Evolutionary conservation across 768 basidiomycete species (phyloP), one percentile per base, ranked within the genome.

Genomic region (Termitomyces sp.): DNA sequence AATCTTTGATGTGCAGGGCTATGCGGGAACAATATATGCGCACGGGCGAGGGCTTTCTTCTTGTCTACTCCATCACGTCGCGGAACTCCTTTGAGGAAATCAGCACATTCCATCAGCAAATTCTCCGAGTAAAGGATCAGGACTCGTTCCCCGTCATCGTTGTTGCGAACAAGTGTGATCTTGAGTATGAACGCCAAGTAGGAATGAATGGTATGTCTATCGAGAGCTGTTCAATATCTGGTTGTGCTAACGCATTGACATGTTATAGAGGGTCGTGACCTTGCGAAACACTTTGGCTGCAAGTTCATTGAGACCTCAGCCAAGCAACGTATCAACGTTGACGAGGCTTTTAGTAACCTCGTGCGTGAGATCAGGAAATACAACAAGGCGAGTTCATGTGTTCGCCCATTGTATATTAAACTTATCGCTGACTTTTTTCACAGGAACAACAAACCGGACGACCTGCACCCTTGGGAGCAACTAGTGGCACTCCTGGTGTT

Each of bases 11-110:
- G 20, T 62, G 55, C 71, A 96, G 94, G 60, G 96, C 96, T 24
- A 98, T 98, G 96, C 89, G 96, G 51, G 96, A 98, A 71, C 96
- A 98, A 71, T 98, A 98, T 79, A 98, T 98, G 95, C 88, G 95
- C 56, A 94, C 95, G 32, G 96, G 96, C 63, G 96, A 98, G 75
- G 96, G 96, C 12, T 98, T 98, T 82, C 84, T 98, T 46, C 87
- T 98, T 64, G 95, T 98, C 60, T 98, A 98, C 76, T 94, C 94
- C 55, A 98, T 97, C 77, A 97, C 96, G n/a, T 95, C 94, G 35
- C 89, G 96, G 66, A 91, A 93, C 74, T 96, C 96, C 50, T 98
- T 98, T 71, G 94, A 98, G 75, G 94, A 98, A 83, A 96, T 98
- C 70, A 90, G 86, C 74, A 91, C 88, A 7, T 97, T 98, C 85